These are phyloP conservation scores for Colletotrichum paranaense DNA, from an alignment of 2,329 filamentous ascomycete species.

Conservation along the genomic window DNA sequence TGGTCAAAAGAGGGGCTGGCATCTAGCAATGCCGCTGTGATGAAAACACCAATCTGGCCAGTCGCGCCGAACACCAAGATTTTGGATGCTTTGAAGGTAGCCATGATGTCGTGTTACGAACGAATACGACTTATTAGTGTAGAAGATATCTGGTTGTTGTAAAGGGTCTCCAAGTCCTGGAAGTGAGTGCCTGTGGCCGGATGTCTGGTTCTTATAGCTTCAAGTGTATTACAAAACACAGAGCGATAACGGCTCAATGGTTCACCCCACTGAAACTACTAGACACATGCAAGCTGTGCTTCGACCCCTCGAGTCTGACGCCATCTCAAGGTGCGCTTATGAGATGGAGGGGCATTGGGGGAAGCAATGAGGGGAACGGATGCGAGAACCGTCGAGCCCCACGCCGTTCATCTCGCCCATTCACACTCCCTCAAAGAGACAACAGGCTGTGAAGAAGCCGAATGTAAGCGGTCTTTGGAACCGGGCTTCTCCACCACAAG, in stretches of 20 bases:
- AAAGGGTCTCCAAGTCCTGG: neutral
- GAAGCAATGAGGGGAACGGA: conserved; percentile 21
- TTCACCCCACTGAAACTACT: conserved; percentile 25
- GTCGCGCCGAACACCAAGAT: conserved; percentile 50
- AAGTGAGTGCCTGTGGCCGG: neutral
- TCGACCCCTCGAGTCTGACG: conserved; percentile 17
- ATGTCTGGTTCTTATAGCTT: conserved; percentile 18
- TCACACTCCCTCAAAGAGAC: neutral
- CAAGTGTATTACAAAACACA: neutral
- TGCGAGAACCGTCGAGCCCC: conserved; percentile 17
- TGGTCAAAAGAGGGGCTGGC: conserved; percentile 48
- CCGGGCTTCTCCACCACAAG: conserved; percentile 2
- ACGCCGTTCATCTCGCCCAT: neutral
- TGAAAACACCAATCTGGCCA: conserved; percentile 54
- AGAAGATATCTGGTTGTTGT: neutral
- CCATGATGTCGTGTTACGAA: conserved; percentile 4
- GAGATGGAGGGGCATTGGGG: conserved; percentile 11
- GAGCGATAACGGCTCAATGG: conserved; percentile 20
- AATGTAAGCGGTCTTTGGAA: neutral
- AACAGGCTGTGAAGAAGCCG: neutral
- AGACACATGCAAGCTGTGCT: conserved; percentile 22
- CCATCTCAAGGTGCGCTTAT: conserved; percentile 24
- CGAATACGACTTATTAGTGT: neutral
- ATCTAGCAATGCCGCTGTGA: conserved; percentile 49
- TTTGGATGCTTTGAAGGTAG: conserved; percentile 19